Evolutionary conservation across 148 eudicot genomes (phyloP).

Genomic region (Rhododendron henanense): DNA sequence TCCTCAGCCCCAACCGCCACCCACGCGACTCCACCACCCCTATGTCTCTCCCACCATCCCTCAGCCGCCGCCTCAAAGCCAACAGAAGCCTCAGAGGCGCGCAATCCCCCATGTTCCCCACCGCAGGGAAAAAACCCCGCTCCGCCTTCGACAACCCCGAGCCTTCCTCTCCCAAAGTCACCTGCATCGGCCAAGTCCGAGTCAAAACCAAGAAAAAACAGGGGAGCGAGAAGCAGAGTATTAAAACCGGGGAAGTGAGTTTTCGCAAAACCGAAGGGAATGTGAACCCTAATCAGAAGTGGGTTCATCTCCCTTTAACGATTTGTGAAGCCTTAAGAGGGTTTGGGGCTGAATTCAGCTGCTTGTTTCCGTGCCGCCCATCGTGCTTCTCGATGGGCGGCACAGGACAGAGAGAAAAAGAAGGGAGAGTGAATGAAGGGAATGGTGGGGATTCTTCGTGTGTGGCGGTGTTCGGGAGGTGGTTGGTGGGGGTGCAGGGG

Average conservation of each 20-base stretch:
- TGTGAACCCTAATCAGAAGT: constrained; percentile 54
- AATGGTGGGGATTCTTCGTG: constrained; percentile 26
- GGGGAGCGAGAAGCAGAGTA: constrained; percentile 29
- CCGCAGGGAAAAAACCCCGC: constrained; percentile 31
- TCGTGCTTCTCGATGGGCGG: constrained; percentile 44
- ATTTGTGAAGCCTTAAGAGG: constrained; percentile 70
- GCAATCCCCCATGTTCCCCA: constrained; percentile 57
- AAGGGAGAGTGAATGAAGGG: neutral
- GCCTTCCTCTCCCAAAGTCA: constrained; percentile 90
- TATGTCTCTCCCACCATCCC: constrained; percentile 37
- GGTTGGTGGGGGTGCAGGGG: constrained; percentile 71
- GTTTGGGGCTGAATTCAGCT: constrained; percentile 69
- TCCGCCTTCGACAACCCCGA: constrained; percentile 63
- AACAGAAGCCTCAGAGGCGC: constrained; percentile 50
- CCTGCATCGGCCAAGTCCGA: constrained; percentile 89
- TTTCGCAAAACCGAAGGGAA: constrained; percentile 40
- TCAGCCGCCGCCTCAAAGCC: constrained; percentile 49
- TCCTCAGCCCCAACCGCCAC: constrained; percentile 46
- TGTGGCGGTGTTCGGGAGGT: constrained; percentile 56
- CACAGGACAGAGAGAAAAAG: constrained; percentile 15
- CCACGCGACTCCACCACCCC: constrained; percentile 33
- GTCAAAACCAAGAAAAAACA: constrained; percentile 74
- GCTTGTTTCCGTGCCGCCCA: constrained; percentile 68
- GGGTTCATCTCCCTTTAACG: constrained; percentile 82
- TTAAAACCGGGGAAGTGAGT: constrained; percentile 45